Base-by-base conservation (phyloP, 2,329 filamentous ascomycete genomes). In the Ceratocystiopsis sp. region DNA sequence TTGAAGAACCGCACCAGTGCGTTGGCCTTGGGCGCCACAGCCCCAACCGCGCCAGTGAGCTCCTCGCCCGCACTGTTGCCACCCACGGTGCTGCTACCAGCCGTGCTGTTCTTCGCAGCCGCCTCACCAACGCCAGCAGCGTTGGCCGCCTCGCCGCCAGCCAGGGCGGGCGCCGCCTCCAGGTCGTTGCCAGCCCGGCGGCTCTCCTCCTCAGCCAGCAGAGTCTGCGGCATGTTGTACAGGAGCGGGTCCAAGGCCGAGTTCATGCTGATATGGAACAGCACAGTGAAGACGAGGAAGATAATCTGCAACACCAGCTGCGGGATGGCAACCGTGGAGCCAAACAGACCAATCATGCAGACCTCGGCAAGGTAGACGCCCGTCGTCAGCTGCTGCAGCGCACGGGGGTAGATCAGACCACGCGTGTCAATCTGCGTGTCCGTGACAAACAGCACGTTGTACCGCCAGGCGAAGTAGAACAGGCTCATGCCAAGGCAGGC, bases 391-490 rank as follows among this genome's bases (percentile, higher is more conserved):
- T 96, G 87, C 65, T 94, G 85, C 38, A 96, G 69, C 11, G 85
- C 89, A 29, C 85, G 81, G 1, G 85, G 81, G 57, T 94, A 96
- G 55, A 86, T 78, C n/a, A 89, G 75, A 41, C 91, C 91, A 54
- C 85, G 85, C 33, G 86, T 95, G 57, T 96, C 87, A 50, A 94
- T 78, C 48, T 76, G 67, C 14, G 82, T 73, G 52, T 86, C 80
- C 38, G 76, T 79, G 14, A 93, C 84, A 57, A 84, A 94, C 18
- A 94, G 67, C 41, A 94, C 61, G 61, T 91, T 87, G 69, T 94
- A 93, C 32, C 83, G 75, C 64, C 85, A 94, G 42, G 84, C 82
- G 42, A 85, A 68, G 60, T 93, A 93, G 65, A 93, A 86, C 41
- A 93, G 64, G 35, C 66, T 72, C 50, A 94, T 72, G 35, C 81